Percentiles rank a stretch among this genome's conserved stretches.
Evolutionary conservation across 2,329 filamentous ascomycete genomes (phyloP).

Genomic region (Colletotrichum cordylinicola): DNA sequence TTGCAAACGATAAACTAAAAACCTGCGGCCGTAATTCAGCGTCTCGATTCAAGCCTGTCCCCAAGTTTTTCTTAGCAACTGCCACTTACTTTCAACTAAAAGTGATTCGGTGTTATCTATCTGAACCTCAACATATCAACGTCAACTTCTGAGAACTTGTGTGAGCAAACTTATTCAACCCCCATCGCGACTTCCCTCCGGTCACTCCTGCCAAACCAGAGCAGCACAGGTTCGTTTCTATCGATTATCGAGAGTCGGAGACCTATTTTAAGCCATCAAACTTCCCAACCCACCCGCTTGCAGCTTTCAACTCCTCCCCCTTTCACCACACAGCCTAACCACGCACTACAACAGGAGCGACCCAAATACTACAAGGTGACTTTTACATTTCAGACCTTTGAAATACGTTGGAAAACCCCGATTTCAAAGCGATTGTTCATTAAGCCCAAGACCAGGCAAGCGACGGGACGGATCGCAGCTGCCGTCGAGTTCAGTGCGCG

Average conservation of each 20-base stretch:
- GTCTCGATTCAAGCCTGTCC: not conserved
- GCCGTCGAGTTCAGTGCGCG: not conserved
- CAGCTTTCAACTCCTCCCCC: not conserved
- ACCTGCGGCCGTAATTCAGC: not conserved
- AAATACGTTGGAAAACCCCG: fast-evolving
- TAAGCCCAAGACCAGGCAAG: not conserved
- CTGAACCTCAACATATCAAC: fast-evolving
- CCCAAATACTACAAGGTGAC: not conserved
- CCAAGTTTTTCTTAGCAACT: not conserved
- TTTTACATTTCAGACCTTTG: not conserved
- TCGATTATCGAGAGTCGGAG: not conserved
- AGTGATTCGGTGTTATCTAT: not conserved
- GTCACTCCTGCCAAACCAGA: not conserved
- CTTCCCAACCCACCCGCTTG: not conserved
- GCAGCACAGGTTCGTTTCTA: not conserved
- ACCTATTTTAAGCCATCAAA: not conserved
- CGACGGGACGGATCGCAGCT: not conserved
- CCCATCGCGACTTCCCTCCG: not conserved
- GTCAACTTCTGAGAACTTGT: not conserved
- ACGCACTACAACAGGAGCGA: not conserved
- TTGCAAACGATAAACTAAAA: not conserved
- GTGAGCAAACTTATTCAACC: not conserved
- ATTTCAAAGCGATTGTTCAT: not conserved
- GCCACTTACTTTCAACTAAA: fast-evolving
- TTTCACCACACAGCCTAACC: too few relatives aligned